These are phyloP conservation scores for Cyberlindnera sargentensis DNA, from an alignment of 805 yeast genomes.

Conservation along the genomic window DNA sequence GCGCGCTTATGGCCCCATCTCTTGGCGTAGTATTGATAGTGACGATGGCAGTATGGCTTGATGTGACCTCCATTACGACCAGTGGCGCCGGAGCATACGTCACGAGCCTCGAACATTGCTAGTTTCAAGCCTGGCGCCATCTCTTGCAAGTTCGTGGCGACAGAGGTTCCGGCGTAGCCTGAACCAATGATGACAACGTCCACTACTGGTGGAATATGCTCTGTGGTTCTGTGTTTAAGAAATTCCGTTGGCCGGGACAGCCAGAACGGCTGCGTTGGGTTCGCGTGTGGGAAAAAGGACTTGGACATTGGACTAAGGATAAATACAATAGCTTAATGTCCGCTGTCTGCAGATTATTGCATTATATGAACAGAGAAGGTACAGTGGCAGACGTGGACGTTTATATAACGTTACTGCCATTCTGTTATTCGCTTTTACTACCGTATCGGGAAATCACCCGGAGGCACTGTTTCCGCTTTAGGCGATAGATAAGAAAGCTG, in stretches of 20 bases:
- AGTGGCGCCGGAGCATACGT: constrained; percentile 35
- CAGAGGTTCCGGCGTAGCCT: constrained; percentile 39
- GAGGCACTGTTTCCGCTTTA: no score
- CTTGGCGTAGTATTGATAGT: constrained; percentile 5
- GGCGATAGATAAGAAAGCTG: no score
- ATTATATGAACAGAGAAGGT: no score
- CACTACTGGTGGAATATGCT: constrained; percentile 27
- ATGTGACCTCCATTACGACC: constrained; percentile 46
- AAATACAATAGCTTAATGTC: no score
- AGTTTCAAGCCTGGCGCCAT: constrained; percentile 20
- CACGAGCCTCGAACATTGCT: constrained; percentile 36
- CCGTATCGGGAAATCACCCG: no score
- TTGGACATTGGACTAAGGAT: background rate
- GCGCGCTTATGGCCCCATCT: constrained; percentile 20
- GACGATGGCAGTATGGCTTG: constrained; percentile 27
- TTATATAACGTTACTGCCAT: no score
- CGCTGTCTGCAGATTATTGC: no score
- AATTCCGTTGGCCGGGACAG: constrained; percentile 12
- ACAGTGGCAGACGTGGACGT: no score
- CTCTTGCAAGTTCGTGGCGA: constrained; percentile 29
- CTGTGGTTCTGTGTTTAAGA: constrained; percentile 10
- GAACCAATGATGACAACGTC: constrained; percentile 38
- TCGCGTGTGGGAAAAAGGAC: constrained; percentile 13
- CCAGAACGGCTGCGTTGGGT: constrained; percentile 17
- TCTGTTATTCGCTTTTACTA: no score